Evolutionary conservation across 2,329 filamentous ascomycete species (phyloP), one percentile per base, ranked within the genome.

Genomic region (Microdochium paspali): DNA sequence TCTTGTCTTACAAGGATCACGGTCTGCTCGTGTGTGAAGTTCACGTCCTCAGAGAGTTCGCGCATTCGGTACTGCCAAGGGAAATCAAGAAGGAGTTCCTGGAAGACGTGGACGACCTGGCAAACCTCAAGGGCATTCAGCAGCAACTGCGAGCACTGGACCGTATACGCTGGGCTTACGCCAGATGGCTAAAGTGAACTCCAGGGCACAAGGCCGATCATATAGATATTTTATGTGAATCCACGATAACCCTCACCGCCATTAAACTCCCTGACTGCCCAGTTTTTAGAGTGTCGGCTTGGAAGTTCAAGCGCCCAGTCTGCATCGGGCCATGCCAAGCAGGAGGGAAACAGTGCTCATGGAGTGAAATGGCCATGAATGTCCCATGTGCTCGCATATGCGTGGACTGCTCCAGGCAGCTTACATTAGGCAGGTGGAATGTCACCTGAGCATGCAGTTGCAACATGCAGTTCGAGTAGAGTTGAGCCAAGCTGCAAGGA

Each of bases 1-100:
- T 91, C 51, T 73, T 97, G 44, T 84, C 85, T 2, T 96, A 95
- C 71, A 94, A 91, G 65, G 90, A 97, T 56, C 89, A 95, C 57
- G 93, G 93, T 1, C 70, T 96, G 50, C 70, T 98, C 39, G 73
- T 98, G 4, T 95, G 89, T 62, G 91, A 98, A 63, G 84, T 91
- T 3, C 90, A 97, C 57, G 76, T 90, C 25, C 71, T 98, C 46
- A 80, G 90, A 43, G 79, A 79, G 56, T 76, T 85, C 42, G 84
- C 85, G 2, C 72, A 72, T 46, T 73, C 69, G 21, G 67, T 90
- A 35, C 78, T 97, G 54, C 89, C 89, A 0, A 73, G 78, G 1
- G 79, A 87, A 40, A 77, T 94, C 12, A 82, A 85, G 59, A 81
- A 83, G 56, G 90, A 96, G 57, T 96, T 98, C 58, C 67, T 90